phyloP scores from a whole-genome alignment of 1,284 basidiomycete genomes.

The Schizopora paradoxa region DNA sequence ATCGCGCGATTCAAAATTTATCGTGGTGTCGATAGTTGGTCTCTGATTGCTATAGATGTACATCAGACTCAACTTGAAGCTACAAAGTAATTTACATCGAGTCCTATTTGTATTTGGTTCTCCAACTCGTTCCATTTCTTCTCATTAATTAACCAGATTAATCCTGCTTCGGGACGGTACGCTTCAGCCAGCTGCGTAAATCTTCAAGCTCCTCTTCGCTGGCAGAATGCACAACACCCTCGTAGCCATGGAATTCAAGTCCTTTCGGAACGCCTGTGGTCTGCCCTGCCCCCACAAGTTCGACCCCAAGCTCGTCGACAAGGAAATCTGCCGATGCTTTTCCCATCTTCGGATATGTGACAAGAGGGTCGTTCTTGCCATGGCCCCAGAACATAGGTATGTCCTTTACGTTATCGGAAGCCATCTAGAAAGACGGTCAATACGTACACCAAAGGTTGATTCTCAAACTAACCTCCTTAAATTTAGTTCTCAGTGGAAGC shows the following conservation, averaged over 20 bases:
- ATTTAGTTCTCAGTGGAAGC: conserved; percentile 61
- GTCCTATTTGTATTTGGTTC: not conserved
- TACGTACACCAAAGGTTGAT: not conserved
- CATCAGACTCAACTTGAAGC: too few relatives aligned
- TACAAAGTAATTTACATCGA: too few relatives aligned
- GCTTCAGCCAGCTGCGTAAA: conserved; percentile 57
- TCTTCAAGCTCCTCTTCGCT: conserved; percentile 59
- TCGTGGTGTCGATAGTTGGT: too few relatives aligned
- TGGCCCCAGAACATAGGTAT: conserved; percentile 88
- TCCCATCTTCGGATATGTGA: conserved; percentile 39
- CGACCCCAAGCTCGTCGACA: conserved; percentile 42
- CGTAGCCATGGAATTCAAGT: conserved; percentile 57
- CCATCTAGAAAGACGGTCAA: conserved; percentile 39
- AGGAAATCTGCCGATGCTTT: conserved; percentile 50
- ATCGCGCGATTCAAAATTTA: too few relatives aligned
- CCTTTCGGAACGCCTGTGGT: conserved; percentile 33
- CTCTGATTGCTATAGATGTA: too few relatives aligned
- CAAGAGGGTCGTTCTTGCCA: conserved; percentile 72
- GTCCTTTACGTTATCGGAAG: conserved; percentile 47
- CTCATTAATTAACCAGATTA: not conserved
- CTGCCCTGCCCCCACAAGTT: conserved; percentile 26
- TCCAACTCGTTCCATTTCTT: not conserved
- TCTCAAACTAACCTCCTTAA: conserved; percentile 49
- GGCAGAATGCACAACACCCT: conserved; percentile 59
- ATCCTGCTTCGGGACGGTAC: conserved; percentile 33